Base-by-base conservation (phyloP, 495 filamentous ascomycete species). In the Talaromyces trachyspermus region DNA sequence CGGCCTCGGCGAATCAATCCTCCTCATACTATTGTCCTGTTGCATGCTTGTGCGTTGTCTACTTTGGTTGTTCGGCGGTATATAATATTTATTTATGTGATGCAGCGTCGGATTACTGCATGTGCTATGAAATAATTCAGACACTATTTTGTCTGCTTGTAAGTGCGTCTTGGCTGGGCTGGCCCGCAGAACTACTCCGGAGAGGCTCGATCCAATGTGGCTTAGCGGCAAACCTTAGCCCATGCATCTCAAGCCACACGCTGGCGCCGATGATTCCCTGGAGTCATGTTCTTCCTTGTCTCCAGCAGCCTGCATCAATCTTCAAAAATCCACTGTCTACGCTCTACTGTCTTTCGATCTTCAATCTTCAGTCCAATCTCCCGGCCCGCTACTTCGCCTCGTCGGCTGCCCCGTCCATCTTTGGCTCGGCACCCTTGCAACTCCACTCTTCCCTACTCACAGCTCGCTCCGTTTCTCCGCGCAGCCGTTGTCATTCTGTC, bases 401-500 rank as follows among this genome's bases (percentile, higher is more conserved):
- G n/a, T n/a, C n/a, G n/a, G n/a, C n/a, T n/a, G n/a, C n/a, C n/a
- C 42, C 24, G 17, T 17, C 35, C 23, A 22, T 37, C 18, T 50
- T 26, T 43, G 14, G 7, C 32, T 54, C 44, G 50, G 48, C 46
- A 35, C 18, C 12, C 50, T 29, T 35, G 43, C 32, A 23, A 42
- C 35, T 41, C 51, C 64, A 49, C 53, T 52, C 57, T 49, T 56
- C 56, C 49, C 49, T 53, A 49, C 36, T 50, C 27, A 42, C 35
- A 52, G 40, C 35, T 52, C 37, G 30, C 33, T 52, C 42, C 40
- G 29, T 45, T 25, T 50, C 49, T 40, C 37, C 51, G 27, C 54
- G 53, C 57, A 47, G 43, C 48, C 43, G 54, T 58, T 53, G 57
- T 52, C 58, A 60, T 56, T 50, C n/a, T n/a, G n/a, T 59, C 49